A percentile compares a stretch with the other conserved stretches of the same genome.
phyloP scores from a whole-genome alignment of 805 yeast genomes.

The Myxozyma mucilagina region DNA sequence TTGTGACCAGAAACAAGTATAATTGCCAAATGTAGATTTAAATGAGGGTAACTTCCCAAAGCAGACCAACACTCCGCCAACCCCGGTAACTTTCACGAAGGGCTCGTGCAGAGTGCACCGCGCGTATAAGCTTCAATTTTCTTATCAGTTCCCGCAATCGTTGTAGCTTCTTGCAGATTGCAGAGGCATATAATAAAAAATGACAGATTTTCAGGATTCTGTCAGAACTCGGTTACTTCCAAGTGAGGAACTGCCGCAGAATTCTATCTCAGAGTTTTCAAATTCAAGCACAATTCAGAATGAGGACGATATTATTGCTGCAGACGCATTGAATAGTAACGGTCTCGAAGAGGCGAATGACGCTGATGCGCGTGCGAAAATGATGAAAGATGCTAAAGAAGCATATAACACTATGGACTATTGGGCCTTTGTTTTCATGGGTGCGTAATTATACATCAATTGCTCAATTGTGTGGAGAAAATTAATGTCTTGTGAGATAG shows the following conservation, averaged over 20 bases:
- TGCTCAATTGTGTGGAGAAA: not conserved
- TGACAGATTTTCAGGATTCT: not conserved
- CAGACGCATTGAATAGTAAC: not conserved
- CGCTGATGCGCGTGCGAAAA: conserved; percentile 3
- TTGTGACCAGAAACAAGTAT: no score
- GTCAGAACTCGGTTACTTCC: not conserved
- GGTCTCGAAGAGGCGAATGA: not conserved
- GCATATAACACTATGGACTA: conserved; percentile 17
- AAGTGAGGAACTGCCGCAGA: not conserved
- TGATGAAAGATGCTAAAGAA: conserved; percentile 12
- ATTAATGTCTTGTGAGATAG: conserved; percentile 3
- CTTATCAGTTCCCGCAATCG: no score
- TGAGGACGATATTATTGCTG: conserved; percentile 4
- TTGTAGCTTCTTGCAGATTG: no score
- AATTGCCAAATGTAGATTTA: no score
- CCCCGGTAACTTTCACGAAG: no score
- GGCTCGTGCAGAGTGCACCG: not conserved
- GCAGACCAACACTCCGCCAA: no score
- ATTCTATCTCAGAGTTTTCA: not conserved
- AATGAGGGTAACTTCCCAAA: no score
- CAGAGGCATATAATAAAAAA: not conserved
- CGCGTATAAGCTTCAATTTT: not conserved
- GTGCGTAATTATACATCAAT: not conserved
- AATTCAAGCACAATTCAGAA: not conserved
- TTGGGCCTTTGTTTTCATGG: conserved; percentile 18